Evolutionary conservation across 176 grass and related monocot species (phyloP), one percentile per base, ranked within the genome.

Genomic region (Aegilops tauschii): DNA sequence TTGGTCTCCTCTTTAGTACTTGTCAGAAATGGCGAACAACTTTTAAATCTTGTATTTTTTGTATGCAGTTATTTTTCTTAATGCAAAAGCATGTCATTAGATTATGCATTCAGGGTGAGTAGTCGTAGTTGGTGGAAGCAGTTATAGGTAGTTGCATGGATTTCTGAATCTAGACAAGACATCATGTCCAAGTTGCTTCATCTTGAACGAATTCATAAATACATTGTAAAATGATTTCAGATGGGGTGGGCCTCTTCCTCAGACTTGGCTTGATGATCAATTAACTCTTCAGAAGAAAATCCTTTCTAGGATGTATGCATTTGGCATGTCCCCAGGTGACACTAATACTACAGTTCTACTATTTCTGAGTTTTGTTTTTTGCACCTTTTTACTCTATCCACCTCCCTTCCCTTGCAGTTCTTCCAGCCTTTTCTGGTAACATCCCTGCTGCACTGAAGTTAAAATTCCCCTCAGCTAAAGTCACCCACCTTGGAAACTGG

Each of bases 381-480:
- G 17, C 73, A 67, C 25, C 17, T 47, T 61, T 49, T 80, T 66
- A 82, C 7, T 36, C 36, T 83, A 63, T 52, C 45, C 49, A 76
- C 25, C 69, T 50, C 47, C 10, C 73, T 80, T 92, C 74, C 87
- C 73, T 80, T 92, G 79, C 90, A 94, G 93, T 94, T 85, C 90
- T 94, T 90, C 93, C 93, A 66, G 93, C 93, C 37, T 94, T 94
- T 86, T 94, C 90, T 85, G 93, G 93, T 45, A 94, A 94, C 83
- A 89, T 94, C 56, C 93, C 93, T 72, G 79, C 66, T 31, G 79
- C 79, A 18, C 67, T 94, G 29, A 94, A 83, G 73, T 92, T 52
- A 59, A 94, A 88, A 77, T 94, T 83, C 71, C 90, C 93, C 79
- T 92, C 87, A 86, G 90, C 93, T 83, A 92, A 86, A 88, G 88